Conservation (phyloP, 352 stramenopile genomes). For the Phytophthora idaei region DNA sequence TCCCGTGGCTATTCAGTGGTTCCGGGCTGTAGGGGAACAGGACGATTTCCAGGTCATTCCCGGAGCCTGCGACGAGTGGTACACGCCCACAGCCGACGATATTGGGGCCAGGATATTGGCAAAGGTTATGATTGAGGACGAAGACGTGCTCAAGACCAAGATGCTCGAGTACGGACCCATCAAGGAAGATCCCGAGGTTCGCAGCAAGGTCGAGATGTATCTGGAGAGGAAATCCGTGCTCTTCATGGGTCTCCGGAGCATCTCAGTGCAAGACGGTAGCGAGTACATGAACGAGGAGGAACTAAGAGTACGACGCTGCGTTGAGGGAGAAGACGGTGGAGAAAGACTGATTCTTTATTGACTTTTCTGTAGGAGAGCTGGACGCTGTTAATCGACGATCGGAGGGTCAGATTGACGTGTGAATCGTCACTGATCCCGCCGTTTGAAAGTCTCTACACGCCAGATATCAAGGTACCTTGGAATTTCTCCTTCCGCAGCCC, state of each 20-base stretch:
- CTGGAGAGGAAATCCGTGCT: slow-evolving; percentile 80
- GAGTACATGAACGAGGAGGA: slow-evolving; percentile 66
- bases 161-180: slow-evolving; percentile 87
- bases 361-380: slow-evolving; percentile 69
- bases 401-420: slow-evolving; percentile 74
- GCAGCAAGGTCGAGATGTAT: slow-evolving; percentile 87
- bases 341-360: slow-evolving; percentile 1
- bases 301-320: slow-evolving; percentile 47
- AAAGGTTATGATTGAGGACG: slow-evolving; percentile 79
- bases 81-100: slow-evolving; percentile 80
- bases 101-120: slow-evolving; percentile 77
- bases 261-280: slow-evolving; percentile 64
- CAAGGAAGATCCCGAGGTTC: slow-evolving; percentile 83
- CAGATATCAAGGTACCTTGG: slow-evolving; percentile 58
- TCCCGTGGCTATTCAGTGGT: slow-evolving; percentile 74
- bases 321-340: background rate
- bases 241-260: slow-evolving; percentile 71
- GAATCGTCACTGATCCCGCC: slow-evolving; percentile 82
- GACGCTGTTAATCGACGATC: slow-evolving; percentile 83
- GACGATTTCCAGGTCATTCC: slow-evolving; percentile 80
- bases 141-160: slow-evolving; percentile 73
- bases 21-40: slow-evolving; percentile 61
- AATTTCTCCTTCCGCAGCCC: background rate
- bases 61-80: slow-evolving; percentile 74
- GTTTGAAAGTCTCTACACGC: slow-evolving; percentile 80